Evolutionary conservation across 352 stramenopile genomes (phyloP).

Genomic region (Phytophthora fragariae): DNA sequence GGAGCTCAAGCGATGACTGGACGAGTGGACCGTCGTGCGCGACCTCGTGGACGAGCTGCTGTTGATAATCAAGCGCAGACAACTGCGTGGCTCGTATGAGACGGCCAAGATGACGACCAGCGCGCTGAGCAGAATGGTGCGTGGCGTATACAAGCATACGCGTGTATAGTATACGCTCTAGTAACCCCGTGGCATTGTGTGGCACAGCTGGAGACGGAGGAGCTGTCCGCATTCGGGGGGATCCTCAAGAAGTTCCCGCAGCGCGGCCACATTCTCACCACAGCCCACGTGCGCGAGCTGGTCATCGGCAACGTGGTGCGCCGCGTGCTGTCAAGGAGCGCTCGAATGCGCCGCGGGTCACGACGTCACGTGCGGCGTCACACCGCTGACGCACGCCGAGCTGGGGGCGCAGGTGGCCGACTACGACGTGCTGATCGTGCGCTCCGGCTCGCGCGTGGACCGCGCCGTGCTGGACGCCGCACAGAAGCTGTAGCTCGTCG

Average conservation of each 20-base stretch:
- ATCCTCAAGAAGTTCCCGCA: slow-evolving; percentile 88
- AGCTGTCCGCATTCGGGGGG: slow-evolving; percentile 79
- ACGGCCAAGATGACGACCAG: slow-evolving; percentile 82
- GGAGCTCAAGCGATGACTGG: slow-evolving; percentile 76
- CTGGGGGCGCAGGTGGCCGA: slow-evolving; percentile 76
- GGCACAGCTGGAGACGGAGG: slow-evolving; percentile 72
- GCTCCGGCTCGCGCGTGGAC: slow-evolving; percentile 81
- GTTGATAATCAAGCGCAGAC: slow-evolving; percentile 81
- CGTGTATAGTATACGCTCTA: slow-evolving; percentile 11
- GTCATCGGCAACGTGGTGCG: slow-evolving; percentile 91
- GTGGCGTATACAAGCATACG: slow-evolving; percentile 14
- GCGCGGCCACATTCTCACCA: slow-evolving; percentile 83
- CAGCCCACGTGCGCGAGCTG: slow-evolving; percentile 81
- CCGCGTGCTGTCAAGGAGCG: slow-evolving; percentile 90
- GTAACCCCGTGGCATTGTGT: not conserved
- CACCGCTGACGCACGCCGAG: slow-evolving; percentile 60
- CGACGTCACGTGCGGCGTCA: slow-evolving; percentile 70
- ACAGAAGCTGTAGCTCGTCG: slow-evolving; percentile 81
- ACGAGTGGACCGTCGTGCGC: slow-evolving; percentile 77
- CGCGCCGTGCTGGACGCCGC: slow-evolving; percentile 73
- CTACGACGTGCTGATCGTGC: slow-evolving; percentile 92
- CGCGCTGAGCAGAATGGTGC: slow-evolving; percentile 76
- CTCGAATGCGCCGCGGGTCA: slow-evolving; percentile 65
- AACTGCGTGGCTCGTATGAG: slow-evolving; percentile 82
- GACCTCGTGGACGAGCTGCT: slow-evolving; percentile 77